These are phyloP conservation scores for Globisporangium viniferum DNA, from an alignment of 352 stramenopile genomes.

Conservation along the genomic window DNA sequence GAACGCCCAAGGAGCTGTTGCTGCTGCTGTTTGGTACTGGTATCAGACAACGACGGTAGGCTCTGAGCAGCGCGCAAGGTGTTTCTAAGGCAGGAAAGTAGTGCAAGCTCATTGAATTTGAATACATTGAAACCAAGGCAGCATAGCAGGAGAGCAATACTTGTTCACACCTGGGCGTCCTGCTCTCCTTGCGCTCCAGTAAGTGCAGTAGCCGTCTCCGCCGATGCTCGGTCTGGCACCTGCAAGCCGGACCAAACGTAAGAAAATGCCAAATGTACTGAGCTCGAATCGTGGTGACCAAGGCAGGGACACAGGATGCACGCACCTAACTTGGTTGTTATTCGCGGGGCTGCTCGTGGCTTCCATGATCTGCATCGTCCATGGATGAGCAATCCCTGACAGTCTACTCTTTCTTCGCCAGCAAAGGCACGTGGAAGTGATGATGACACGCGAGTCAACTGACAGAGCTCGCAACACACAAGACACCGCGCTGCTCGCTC, in stretches of 20 bases:
- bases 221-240: slow-evolving; percentile 18
- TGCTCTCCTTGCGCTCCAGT: slow-evolving; percentile 24
- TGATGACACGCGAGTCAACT: background rate
- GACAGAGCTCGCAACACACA: background rate
- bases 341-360: background rate
- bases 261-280: background rate
- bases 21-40: slow-evolving; percentile 3
- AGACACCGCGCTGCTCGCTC: background rate
- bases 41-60: slow-evolving; percentile 28
- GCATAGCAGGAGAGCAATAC: no score
- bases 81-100: background rate
- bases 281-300: background rate
- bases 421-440: no score
- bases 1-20: background rate
- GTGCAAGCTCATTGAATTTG: no score
- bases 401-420: background rate
- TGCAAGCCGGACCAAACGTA: background rate
- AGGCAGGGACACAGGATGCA: background rate
- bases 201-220: slow-evolving; percentile 24
- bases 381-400: background rate
- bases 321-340: slow-evolving; percentile 1
- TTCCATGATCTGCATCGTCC: slow-evolving; percentile 1
- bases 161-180: slow-evolving; percentile 15
- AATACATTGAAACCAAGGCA: no score
- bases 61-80: slow-evolving; percentile 27